phyloP scores from a whole-genome alignment of 768 basidiomycete genomes.

The Chalciporus piperatus region DNA sequence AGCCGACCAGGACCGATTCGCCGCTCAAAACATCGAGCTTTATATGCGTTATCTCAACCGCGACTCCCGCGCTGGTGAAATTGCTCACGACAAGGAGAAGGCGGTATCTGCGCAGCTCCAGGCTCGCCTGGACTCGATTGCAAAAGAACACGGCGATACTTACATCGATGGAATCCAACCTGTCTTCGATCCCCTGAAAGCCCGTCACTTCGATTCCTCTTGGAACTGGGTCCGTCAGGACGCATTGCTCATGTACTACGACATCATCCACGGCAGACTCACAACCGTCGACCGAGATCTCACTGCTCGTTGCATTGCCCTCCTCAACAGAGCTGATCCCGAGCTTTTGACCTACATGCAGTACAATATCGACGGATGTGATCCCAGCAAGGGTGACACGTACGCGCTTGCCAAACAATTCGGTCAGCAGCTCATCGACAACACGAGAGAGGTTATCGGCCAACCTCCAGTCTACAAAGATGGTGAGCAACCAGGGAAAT shows the following conservation, averaged over 20 bases:
- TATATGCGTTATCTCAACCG: conserved; percentile 96
- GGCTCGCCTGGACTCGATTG: conserved; percentile 82
- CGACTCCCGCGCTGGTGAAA: conserved; percentile 90
- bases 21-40: conserved; percentile 89
- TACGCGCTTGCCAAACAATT: conserved; percentile 97
- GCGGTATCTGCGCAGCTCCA: conserved; percentile 70
- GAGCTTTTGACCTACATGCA: conserved; percentile 93
- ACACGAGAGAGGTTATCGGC: conserved; percentile 80
- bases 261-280: conserved; percentile 94
- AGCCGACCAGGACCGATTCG: conserved; percentile 88
- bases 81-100: conserved; percentile 86
- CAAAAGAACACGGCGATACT: conserved; percentile 86
- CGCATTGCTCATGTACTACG: conserved; percentile 94
- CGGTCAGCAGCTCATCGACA: conserved; percentile 92
- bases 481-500: conserved; percentile 50
- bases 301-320: conserved; percentile 93
- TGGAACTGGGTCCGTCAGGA: conserved; percentile 99
- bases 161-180: conserved; percentile 97
- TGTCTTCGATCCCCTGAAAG: conserved; percentile 91
- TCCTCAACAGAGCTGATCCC: conserved; percentile 96
- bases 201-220: conserved; percentile 95
- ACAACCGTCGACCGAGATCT: conserved; percentile 95
- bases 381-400: conserved; percentile 80
- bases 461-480: conserved; percentile 93
- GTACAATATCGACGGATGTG: conserved; percentile 84